These are phyloP conservation scores for Hypoxylon subgilvum DNA, from an alignment of 495 filamentous ascomycete genomes.

Conservation along the genomic window DNA sequence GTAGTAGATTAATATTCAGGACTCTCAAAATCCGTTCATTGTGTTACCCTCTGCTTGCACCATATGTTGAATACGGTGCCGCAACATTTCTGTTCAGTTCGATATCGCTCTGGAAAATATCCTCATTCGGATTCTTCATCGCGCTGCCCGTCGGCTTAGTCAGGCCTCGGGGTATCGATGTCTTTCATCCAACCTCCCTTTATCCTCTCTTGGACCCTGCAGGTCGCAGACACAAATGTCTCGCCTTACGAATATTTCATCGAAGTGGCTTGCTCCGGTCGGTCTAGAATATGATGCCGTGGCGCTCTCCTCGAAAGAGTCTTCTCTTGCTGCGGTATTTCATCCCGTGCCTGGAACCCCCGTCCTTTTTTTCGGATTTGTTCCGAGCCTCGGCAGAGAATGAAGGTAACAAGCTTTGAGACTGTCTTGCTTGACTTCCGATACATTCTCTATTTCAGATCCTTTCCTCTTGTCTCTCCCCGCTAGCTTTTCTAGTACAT, in stretches of 20 bases:
- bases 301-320: neutral
- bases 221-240: neutral
- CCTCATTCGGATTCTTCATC: neutral
- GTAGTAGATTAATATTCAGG: conserved; percentile 1
- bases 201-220: neutral
- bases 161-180: conserved; percentile 4
- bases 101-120: neutral
- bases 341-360: conserved; percentile 24
- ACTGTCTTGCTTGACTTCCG: no score
- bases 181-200: neutral
- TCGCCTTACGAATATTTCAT: conserved; percentile 2
- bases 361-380: conserved; percentile 3
- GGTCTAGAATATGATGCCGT: conserved; percentile 11
- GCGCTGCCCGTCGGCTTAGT: conserved; percentile 16
- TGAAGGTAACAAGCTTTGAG: conserved; percentile 7
- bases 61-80: conserved; percentile 7
- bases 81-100: conserved; percentile 1
- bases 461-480: conserved; percentile 7
- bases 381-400: neutral
- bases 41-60: conserved; percentile 12
- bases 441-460: conserved; percentile 1
- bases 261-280: conserved; percentile 9
- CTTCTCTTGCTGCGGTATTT: neutral
- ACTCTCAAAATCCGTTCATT: conserved; percentile 1
- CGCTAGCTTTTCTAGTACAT: no score